Percentiles rank a stretch among this genome's conserved stretches.
phyloP scores from a whole-genome alignment of 257 asterid species.

The Nicotiana benthamiana region DNA sequence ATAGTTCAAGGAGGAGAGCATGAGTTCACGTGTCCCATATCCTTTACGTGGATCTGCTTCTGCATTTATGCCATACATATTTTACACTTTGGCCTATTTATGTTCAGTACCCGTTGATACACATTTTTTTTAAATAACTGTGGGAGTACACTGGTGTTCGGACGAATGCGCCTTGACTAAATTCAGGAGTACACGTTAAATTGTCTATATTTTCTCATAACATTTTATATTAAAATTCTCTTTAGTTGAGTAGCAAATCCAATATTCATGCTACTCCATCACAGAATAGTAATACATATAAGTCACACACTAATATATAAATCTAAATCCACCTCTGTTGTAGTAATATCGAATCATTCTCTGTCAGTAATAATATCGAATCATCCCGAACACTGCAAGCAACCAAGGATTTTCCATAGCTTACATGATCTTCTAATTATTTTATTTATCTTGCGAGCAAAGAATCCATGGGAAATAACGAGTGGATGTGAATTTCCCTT shows the following conservation, averaged over 20 bases:
- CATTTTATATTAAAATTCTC: not conserved
- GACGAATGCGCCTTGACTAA: too few relatives aligned
- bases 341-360: too few relatives aligned
- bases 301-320: slow-evolving; percentile 4
- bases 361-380: too few relatives aligned
- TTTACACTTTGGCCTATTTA: too few relatives aligned
- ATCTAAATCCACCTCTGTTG: not conserved
- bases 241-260: not conserved
- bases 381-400: slow-evolving; percentile 28
- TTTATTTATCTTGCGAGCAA: slow-evolving; percentile 20
- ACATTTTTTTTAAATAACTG: too few relatives aligned
- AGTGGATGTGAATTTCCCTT: not conserved
- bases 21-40: too few relatives aligned
- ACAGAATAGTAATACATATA: slow-evolving; percentile 10
- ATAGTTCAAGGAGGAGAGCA: too few relatives aligned
- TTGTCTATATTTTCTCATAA: not conserved
- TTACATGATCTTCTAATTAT: slow-evolving; percentile 27
- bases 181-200: too few relatives aligned
- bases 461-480: slow-evolving; percentile 14
- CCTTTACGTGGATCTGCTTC: too few relatives aligned
- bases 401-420: slow-evolving; percentile 42
- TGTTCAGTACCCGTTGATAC: too few relatives aligned
- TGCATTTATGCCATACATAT: too few relatives aligned
- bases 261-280: slow-evolving; percentile 10
- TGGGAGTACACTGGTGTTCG: too few relatives aligned